These are phyloP conservation scores for Colletotrichum gloeosporioides DNA, from an alignment of 2,329 filamentous ascomycete genomes.

Conservation along the genomic window DNA sequence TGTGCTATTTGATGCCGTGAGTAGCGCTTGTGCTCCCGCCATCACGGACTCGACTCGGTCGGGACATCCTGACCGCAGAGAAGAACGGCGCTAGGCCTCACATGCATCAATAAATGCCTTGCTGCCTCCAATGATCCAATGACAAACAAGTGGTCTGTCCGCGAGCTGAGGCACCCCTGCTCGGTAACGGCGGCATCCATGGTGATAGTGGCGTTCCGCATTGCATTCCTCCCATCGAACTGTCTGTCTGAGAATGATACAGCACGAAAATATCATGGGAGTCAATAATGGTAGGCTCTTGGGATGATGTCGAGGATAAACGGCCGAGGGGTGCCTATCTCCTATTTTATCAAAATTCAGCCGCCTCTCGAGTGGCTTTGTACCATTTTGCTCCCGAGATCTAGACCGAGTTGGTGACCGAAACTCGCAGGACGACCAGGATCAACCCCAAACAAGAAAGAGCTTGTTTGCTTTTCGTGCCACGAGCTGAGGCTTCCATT, in stretches of 20 bases:
- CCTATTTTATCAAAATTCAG: neutral
- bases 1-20: neutral
- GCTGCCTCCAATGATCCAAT: slow-evolving; percentile 10
- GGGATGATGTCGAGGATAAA: neutral
- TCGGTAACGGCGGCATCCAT: neutral
- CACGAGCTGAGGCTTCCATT: neutral
- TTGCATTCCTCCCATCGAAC: neutral
- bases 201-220: slow-evolving; percentile 1
- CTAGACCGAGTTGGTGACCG: neutral
- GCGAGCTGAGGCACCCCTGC: slow-evolving; percentile 2
- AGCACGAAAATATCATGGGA: neutral
- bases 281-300: neutral
- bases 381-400: neutral
- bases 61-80: neutral
- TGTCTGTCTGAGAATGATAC: neutral
- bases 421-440: neutral
- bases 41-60: neutral
- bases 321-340: neutral
- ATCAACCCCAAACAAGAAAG: neutral
- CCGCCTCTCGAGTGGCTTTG: neutral
- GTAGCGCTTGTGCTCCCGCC: neutral
- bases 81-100: neutral
- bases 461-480: slow-evolving; percentile 1
- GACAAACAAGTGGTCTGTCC: neutral
- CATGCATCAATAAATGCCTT: slow-evolving; percentile 2